Base-by-base conservation (phyloP, 108 stramenopile genomes). In the Cyclotella kingstonii region DNA sequence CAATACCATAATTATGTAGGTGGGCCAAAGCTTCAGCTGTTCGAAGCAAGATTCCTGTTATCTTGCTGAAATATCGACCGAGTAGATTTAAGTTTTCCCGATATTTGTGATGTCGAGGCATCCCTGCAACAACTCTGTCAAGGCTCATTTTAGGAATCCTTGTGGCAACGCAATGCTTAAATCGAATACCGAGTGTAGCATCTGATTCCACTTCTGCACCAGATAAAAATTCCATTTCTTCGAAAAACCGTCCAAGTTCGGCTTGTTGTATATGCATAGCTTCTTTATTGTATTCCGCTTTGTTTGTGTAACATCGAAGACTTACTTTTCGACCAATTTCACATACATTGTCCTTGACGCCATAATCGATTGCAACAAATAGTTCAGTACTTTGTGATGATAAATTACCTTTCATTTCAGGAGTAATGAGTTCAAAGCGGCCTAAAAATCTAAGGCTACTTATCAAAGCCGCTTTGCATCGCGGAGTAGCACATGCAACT, bases 291-390 rank as follows among this genome's bases (percentile, higher is more conserved):
- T 78, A 86, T 11, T 68, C 43, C 6, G 66, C 51, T 19, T 70
- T 39, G 31, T 70, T 61, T 11, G 72, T 54, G 55, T 85, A 92
- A 66, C 78, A 87, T 40, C 77, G 59, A 51, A 92, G 70, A n/a
- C 71, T 54, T 8, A 87, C 91, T 54, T 66, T 66, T 34, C 63
- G 70, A 4, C 79, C 84, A 25, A 63, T 70, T 12, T 69, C 76
- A 21, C 35, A 52, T 11, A 62, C 36, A 6, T 54, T 52, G 39
- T 77, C 73, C 21, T 49, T 38, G 25, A 47, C 38, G 22, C 81
- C 82, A 60, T 79, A 85, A 68, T 89, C 91, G 31, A 86, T 61
- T 14, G 84, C 87, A 10, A 83, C 87, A 56, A 85, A 91, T 8
- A 70, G 61, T 50, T 82, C 74, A 23, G 80, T 46, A 38, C 70